phyloP scores from a whole-genome alignment of 2,329 filamentous ascomycete genomes.

The Diaporthe longicolla region DNA sequence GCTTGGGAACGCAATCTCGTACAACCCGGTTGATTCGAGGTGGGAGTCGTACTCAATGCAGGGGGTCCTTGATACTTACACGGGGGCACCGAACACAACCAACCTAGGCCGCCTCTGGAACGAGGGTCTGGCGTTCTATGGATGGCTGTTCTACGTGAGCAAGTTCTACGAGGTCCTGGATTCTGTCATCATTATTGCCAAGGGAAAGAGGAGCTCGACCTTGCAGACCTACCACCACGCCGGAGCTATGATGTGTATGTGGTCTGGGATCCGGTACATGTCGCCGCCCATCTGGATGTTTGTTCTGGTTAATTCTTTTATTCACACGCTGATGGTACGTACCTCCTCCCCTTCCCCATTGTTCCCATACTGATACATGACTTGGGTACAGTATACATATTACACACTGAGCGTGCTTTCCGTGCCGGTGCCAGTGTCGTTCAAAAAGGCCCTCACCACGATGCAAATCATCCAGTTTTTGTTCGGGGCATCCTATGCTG shows the following conservation, averaged over 20 bases:
- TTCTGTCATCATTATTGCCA: constrained; percentile 94
- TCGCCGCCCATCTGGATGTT: constrained; percentile 98
- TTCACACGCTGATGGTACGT: constrained; percentile 92
- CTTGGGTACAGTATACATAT: constrained; percentile 84
- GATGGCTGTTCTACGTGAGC: constrained; percentile 98
- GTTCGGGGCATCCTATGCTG: constrained; percentile 82
- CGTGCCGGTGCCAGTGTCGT: constrained; percentile 78
- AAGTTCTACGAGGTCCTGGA: constrained; percentile 99
- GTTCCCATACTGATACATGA: neutral
- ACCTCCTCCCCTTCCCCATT: neutral
- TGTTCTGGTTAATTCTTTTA: constrained; percentile 91
- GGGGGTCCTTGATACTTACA: constrained; percentile 46
- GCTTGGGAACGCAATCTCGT: constrained; percentile 84
- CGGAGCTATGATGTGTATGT: constrained; percentile 99
- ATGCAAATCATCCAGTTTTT: constrained; percentile 94
- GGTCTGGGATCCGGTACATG: constrained; percentile 97
- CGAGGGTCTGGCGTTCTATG: constrained; percentile 95
- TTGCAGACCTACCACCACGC: constrained; percentile 98
- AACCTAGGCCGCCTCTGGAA: constrained; percentile 93
- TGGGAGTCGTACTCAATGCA: constrained; percentile 73
- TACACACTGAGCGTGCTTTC: constrained; percentile 88
- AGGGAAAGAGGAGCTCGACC: constrained; percentile 95
- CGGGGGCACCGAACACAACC: constrained; percentile 75
- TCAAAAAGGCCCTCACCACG: constrained; percentile 89
- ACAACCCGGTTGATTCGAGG: constrained; percentile 71